phyloP scores from a whole-genome alignment of 257 asterid species.

The Voacanga thouarsii region DNA sequence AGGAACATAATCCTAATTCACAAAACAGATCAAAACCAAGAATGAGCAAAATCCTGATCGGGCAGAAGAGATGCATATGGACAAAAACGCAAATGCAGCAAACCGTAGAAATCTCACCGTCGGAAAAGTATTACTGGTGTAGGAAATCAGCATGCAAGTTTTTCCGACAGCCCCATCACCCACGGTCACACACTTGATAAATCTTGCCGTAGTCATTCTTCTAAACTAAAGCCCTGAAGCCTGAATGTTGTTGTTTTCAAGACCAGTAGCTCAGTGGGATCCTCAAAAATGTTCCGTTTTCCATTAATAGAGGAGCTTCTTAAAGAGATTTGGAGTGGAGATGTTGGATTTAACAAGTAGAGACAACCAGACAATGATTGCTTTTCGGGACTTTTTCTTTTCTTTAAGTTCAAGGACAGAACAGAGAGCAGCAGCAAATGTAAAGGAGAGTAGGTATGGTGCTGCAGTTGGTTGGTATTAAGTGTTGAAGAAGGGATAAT shows the following conservation, averaged over 20 bases:
- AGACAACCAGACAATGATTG: constrained; percentile 39
- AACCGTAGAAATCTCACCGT: constrained; percentile 33
- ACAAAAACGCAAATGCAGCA: not conserved
- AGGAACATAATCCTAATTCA: constrained; percentile 70
- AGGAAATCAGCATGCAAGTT: constrained; percentile 87
- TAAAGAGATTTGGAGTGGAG: constrained; percentile 17
- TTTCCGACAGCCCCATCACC: constrained; percentile 92
- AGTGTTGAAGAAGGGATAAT: constrained; percentile 46
- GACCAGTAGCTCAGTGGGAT: constrained; percentile 1
- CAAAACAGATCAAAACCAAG: not conserved
- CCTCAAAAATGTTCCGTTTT: not conserved
- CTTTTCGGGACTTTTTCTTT: constrained; percentile 26
- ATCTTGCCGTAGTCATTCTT: constrained; percentile 61
- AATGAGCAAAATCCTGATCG: not conserved
- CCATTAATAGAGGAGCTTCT: constrained; percentile 1
- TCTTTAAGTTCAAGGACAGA: constrained; percentile 56
- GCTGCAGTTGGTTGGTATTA: constrained; percentile 48
- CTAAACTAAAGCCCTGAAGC: not conserved
- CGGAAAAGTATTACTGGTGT: constrained; percentile 78
- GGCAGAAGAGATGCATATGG: not conserved
- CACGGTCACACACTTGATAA: constrained; percentile 78
- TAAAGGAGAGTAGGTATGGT: constrained; percentile 48
- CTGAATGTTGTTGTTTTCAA: not conserved
- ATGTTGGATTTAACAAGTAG: constrained; percentile 27
- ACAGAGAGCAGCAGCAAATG: constrained; percentile 11